Percentiles rank a stretch among this genome's conserved stretches.
Evolutionary conservation across 163 green algal genomes (phyloP).

Genomic region (Volvox carteri): DNA sequence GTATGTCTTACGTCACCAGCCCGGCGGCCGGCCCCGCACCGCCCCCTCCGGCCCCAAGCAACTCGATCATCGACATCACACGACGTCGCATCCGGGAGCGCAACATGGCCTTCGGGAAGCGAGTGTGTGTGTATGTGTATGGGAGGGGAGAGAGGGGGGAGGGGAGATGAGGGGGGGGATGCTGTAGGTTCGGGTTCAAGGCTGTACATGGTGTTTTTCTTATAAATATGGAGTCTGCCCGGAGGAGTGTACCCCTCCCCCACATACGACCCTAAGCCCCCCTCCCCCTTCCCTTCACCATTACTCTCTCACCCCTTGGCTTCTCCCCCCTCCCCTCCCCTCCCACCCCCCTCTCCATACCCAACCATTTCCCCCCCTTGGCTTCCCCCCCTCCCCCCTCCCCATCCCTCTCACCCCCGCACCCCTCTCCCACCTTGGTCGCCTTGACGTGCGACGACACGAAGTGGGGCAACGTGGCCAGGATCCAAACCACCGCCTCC

Average conservation of each 20-base stretch:
- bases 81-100: constrained; percentile 45
- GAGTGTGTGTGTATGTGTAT: neutral
- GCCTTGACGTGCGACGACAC: constrained; percentile 51
- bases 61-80: constrained; percentile 26
- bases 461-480: constrained; percentile 48
- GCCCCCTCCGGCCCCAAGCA: constrained; percentile 18
- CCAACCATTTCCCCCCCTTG: too few relatives aligned
- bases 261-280: neutral
- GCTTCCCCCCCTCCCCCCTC: too few relatives aligned
- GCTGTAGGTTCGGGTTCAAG: too few relatives aligned
- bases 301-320: neutral
- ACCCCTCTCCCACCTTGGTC: constrained; percentile 19
- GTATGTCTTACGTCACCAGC: too few relatives aligned
- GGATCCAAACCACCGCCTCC: constrained; percentile 52
- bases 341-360: too few relatives aligned
- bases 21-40: neutral
- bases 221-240: too few relatives aligned
- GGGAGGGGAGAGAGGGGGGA: too few relatives aligned
- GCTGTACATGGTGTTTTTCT: too few relatives aligned
- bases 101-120: constrained; percentile 28
- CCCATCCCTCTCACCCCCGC: too few relatives aligned
- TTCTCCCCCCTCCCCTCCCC: neutral
- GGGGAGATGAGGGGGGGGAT: neutral
- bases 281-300: neutral
- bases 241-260: neutral